Evolutionary conservation across 2,329 filamentous ascomycete species (phyloP), one percentile per base, ranked within the genome.

Genomic region (Lomentospora prolificans): DNA sequence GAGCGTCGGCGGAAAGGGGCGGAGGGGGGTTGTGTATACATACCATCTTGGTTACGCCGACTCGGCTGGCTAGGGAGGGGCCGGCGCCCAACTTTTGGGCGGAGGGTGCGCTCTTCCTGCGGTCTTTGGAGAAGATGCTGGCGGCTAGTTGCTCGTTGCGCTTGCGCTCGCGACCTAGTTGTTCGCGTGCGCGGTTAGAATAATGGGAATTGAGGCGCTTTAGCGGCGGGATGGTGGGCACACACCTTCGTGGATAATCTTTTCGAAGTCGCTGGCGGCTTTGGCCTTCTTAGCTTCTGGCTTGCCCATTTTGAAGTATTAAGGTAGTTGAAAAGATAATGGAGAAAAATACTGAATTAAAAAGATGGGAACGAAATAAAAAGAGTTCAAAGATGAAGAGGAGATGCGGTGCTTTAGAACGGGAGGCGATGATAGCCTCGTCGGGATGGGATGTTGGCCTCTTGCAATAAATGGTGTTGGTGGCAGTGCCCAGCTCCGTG

Each of bases 11-110:
- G n/a, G n/a, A 51, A 9, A 8, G 48, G 14, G 24, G 48, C 10
- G 14, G 17, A 27, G 48, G 7, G 8, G 52, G 53, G 17, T 48
- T 39, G 17, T 3, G 57, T 59, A 64, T n/a, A n/a, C n/a, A 57
- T 75, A 84, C 84, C 81, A 90, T 90, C 64, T 80, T 82, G 53
- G 90, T 76, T 39, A n/a, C n/a, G n/a, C 87, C 87, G 57, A 87
- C 83, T 67, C 87, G 80, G 69, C 84, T 87, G 55, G 87, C 82
- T 54, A 90, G 78, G 3, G 81, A 81, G 63, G 82, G 74, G 53
- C 77, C 73, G 53, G 67, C 64, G 57, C 67, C 66, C 59, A 70
- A 66, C 64, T 74, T 80, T 57, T 73, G 65, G 57, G 69, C 77
- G 46, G 70, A 69, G 5, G 79, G 78, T 39, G 84, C 77, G 64